Conservation (phyloP, 2,329 filamentous ascomycete genomes). For the Penicillium sumatraense region DNA sequence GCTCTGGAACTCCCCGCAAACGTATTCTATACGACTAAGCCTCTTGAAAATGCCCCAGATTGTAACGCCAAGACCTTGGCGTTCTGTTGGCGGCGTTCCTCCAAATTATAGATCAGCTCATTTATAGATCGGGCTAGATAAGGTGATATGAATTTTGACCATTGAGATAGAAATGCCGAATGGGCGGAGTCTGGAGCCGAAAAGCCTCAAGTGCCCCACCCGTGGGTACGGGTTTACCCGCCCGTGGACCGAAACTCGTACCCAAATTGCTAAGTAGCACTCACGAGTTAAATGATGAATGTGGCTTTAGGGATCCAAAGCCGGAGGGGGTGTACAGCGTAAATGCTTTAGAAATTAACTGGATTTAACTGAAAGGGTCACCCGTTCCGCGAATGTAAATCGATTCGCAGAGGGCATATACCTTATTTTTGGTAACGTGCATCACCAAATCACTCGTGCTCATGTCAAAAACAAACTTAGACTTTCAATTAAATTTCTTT, state of each 20-base stretch:
- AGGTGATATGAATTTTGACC: not conserved
- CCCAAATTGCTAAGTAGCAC: not conserved
- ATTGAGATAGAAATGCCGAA: not conserved
- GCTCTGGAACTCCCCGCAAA: not conserved
- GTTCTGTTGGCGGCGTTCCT: not conserved
- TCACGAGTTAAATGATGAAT: not conserved
- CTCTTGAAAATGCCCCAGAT: not conserved
- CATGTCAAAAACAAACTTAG: no score
- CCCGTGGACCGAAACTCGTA: not conserved
- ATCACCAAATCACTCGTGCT: no score
- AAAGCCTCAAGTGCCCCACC: not conserved
- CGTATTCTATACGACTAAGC: not conserved
- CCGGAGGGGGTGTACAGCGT: not conserved
- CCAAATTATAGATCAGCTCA: not conserved
- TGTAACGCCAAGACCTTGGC: not conserved
- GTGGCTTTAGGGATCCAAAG: not conserved
- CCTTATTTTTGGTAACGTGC: not conserved
- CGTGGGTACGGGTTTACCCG: not conserved
- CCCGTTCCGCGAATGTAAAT: not conserved
- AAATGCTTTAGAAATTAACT: not conserved
- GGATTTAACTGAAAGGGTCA: not conserved
- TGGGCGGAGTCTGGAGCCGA: not conserved
- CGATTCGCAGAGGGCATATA: not conserved
- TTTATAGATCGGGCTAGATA: not conserved
- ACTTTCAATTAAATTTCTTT: no score